Conservation (phyloP, 805 yeast genomes). For the Pichia thaimueangensis region DNA sequence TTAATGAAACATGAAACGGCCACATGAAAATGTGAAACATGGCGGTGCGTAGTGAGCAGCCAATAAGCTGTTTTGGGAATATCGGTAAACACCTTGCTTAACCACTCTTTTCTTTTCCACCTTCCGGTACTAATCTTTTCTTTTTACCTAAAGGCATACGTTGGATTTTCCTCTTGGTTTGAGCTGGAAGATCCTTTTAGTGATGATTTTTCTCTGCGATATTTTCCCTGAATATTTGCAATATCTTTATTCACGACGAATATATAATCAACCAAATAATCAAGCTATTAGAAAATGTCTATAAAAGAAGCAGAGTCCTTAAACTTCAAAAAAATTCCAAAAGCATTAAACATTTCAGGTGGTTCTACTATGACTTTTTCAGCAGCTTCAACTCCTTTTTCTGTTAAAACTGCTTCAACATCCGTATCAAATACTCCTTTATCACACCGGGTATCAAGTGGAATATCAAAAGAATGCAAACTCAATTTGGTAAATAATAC, state of each 20-base stretch:
- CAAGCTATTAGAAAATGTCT: not conserved
- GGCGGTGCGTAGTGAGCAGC: no score
- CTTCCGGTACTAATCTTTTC: no score
- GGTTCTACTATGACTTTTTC: slow-evolving; percentile 5
- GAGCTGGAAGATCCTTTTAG: no score
- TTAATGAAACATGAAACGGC: not conserved
- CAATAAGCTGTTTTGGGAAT: no score
- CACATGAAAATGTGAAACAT: not conserved
- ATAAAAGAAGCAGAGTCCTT: not conserved
- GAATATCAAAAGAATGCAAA: not conserved
- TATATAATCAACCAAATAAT: no score
- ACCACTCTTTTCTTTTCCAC: no score
- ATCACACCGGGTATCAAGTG: not conserved
- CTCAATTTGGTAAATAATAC: not conserved
- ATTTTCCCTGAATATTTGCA: no score
- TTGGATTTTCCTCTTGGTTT: no score
- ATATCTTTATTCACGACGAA: no score
- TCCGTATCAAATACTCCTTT: slow-evolving; percentile 3
- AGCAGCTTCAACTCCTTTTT: slow-evolving; percentile 5
- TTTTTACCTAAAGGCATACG: no score
- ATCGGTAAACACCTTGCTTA: not conserved
- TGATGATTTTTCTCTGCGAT: no score
- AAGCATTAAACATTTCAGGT: slow-evolving; percentile 7
- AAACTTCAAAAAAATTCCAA: slow-evolving; percentile 7
- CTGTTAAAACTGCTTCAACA: not conserved